Percentiles rank a stretch among this genome's conserved stretches.
Evolutionary conservation across 2,329 filamentous ascomycete species (phyloP).

Genomic region (Colletotrichum coccodes): DNA sequence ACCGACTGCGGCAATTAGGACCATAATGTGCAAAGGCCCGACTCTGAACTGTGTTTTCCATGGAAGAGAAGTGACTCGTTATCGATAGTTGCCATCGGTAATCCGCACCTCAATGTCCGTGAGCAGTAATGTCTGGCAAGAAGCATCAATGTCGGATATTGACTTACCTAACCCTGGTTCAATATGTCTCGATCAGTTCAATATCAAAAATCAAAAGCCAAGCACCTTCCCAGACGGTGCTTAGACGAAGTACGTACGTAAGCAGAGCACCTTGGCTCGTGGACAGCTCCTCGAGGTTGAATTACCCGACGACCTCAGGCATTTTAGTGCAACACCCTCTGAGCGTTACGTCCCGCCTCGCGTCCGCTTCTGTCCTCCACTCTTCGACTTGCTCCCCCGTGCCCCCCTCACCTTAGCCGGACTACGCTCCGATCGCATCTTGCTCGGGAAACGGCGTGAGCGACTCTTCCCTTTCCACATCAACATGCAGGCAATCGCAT

Average conservation of each 20-base stretch:
- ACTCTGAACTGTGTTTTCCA: slow-evolving; percentile 10
- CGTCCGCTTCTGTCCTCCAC: slow-evolving; percentile 18
- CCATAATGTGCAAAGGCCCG: slow-evolving; percentile 20
- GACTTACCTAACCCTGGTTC: slow-evolving; percentile 10
- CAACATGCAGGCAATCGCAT: slow-evolving; percentile 22
- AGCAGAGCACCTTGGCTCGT: neutral
- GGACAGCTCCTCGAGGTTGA: neutral
- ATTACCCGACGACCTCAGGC: neutral
- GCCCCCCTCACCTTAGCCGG: slow-evolving; percentile 10
- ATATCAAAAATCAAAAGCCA: neutral
- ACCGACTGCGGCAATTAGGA: slow-evolving; percentile 3
- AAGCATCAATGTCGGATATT: slow-evolving; percentile 12
- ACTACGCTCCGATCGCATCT: slow-evolving; percentile 33
- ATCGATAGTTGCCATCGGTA: slow-evolving; percentile 12
- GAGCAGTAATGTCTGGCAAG: neutral
- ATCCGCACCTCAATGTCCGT: slow-evolving; percentile 13
- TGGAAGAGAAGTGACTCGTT: slow-evolving; percentile 20
- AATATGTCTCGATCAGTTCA: neutral
- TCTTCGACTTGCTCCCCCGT: slow-evolving; percentile 2
- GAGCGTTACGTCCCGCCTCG: slow-evolving; percentile 1
- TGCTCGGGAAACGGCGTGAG: slow-evolving; percentile 23
- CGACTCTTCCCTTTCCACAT: slow-evolving; percentile 22
- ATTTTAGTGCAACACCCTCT: neutral
- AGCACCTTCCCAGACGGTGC: neutral
- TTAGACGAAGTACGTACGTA: neutral